Evolutionary conservation across 805 yeast genomes (phyloP), one percentile per base, ranked within the genome.

Genomic region (Lipomyces sp.): DNA sequence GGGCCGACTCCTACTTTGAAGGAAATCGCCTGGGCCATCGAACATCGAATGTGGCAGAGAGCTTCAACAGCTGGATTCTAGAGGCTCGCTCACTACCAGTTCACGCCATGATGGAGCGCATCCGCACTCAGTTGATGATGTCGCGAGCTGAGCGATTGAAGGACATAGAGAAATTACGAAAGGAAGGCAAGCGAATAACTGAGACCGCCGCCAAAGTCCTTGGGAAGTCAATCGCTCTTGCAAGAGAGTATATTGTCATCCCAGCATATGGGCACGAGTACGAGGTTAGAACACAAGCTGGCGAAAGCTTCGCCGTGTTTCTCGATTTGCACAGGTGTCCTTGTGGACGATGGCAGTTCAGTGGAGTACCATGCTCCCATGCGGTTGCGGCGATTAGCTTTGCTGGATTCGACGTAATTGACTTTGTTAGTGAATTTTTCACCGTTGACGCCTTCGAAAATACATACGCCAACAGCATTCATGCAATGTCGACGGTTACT

Each of bases 1-100:
- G 29, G 53, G 53, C 53, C 4, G 53, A 48, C 29, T 18, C 11
- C n/a, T n/a, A n/a, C n/a, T n/a, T n/a, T n/a, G n/a, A n/a, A n/a
- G n/a, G n/a, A n/a, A 48, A 48, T 48, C 53, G 53, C 53, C 53
- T 5, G 29, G 53, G 53, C 29, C 53, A 48, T 48, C 53, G 53
- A n/a, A 48, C 53, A 18, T 48, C 53, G 53, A 48, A 48, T 48
- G n/a, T n/a, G n/a, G n/a, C n/a, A n/a, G n/a, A n/a, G n/a, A n/a
- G n/a, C n/a, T n/a, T n/a, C n/a, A n/a, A n/a, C n/a, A n/a, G n/a
- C n/a, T n/a, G n/a, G n/a, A n/a, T n/a, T n/a, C n/a, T n/a, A n/a
- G n/a, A n/a, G n/a, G n/a, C n/a, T n/a, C n/a, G n/a, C n/a, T n/a
- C n/a, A n/a, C n/a, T n/a, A n/a, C n/a, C n/a, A n/a, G n/a, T n/a